phyloP scores from a whole-genome alignment of 805 yeast species.

The Brettanomyces nanus region DNA sequence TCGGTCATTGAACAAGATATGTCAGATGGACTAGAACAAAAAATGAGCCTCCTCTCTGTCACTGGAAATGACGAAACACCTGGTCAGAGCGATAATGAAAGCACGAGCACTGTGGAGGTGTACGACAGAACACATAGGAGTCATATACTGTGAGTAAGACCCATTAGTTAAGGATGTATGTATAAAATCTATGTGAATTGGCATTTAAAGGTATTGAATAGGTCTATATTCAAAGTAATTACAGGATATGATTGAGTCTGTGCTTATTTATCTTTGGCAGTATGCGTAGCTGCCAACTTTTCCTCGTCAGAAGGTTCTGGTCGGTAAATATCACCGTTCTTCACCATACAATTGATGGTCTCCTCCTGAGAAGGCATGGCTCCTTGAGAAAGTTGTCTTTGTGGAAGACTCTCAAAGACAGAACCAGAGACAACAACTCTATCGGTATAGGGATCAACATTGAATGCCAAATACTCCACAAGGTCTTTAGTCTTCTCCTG shows the following conservation, averaged over 20 bases:
- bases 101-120: constrained; percentile 15
- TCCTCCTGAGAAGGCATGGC: constrained; percentile 21
- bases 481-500: constrained; percentile 43
- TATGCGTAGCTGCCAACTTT: constrained; percentile 7
- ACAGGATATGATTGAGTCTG: constrained; percentile 3
- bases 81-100: neutral
- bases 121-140: constrained; percentile 5
- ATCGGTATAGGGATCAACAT: constrained; percentile 53
- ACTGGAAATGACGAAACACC: constrained; percentile 7
- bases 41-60: constrained; percentile 19
- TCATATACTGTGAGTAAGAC: neutral
- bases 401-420: constrained; percentile 50
- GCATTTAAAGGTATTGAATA: neutral
- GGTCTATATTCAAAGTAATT: neutral
- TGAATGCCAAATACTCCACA: constrained; percentile 51
- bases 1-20: constrained; percentile 17
- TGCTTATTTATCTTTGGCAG: no score
- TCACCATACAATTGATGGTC: constrained; percentile 24
- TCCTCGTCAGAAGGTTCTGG: constrained; percentile 24
- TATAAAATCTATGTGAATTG: neutral
- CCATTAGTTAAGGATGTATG: no score
- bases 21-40: constrained; percentile 13
- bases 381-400: constrained; percentile 25
- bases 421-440: constrained; percentile 56
- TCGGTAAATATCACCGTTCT: constrained; percentile 30